Conservation (phyloP, 2,329 filamentous ascomycete species). For the Cytospora chrysosperma region DNA sequence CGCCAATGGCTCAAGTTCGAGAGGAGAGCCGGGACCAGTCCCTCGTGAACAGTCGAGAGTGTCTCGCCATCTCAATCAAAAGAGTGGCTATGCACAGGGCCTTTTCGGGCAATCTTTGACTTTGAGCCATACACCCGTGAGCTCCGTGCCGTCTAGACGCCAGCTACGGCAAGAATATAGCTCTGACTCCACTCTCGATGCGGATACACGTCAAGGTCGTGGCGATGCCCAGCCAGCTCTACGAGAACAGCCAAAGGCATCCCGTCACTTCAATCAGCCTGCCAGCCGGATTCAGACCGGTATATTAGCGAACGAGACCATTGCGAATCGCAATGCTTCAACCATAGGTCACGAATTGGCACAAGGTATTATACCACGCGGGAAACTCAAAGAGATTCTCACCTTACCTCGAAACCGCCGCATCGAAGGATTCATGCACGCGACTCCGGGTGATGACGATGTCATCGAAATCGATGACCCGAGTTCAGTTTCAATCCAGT, state of each 20-base stretch:
- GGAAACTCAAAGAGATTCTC: background rate
- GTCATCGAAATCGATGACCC: conserved; percentile 21
- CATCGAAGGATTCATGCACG: background rate
- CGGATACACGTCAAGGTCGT: background rate
- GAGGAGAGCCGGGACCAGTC: background rate
- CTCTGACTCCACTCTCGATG: conserved; percentile 10
- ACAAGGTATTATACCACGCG: background rate
- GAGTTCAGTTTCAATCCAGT: background rate
- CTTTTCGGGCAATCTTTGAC: conserved; percentile 49
- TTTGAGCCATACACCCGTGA: conserved; percentile 40
- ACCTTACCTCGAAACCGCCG: background rate
- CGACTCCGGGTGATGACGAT: background rate
- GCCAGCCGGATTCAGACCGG: background rate
- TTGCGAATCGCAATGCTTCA: background rate
- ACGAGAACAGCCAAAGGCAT: background rate
- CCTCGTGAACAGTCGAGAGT: conserved; percentile 4
- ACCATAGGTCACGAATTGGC: background rate
- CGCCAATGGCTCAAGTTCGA: background rate
- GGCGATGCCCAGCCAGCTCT: background rate
- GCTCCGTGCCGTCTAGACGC: conserved; percentile 33
- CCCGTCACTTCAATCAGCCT: background rate
- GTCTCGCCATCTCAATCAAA: conserved; percentile 24
- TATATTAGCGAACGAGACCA: background rate
- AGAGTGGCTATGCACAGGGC: conserved; percentile 48
- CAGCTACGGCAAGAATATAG: conserved; percentile 12